Conservation (phyloP, 371 early-diverging fungal species). For the Mucor racemosus region DNA sequence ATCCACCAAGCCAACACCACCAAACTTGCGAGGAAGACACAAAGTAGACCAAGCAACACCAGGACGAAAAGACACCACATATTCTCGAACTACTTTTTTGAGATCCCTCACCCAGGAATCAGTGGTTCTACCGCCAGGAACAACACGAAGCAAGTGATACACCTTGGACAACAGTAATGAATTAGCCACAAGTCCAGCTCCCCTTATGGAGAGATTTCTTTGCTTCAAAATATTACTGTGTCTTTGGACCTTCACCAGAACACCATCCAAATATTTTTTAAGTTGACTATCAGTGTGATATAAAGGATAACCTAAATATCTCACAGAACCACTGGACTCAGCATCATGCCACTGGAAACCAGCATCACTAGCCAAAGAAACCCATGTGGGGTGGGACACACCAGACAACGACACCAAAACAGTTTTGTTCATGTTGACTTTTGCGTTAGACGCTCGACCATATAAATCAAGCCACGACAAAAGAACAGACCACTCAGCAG, state of each 20-base stretch:
- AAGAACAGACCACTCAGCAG: not conserved
- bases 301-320: constrained; percentile 23
- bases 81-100: not conserved
- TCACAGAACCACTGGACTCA: not conserved
- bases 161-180: constrained; percentile 14
- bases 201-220: constrained; percentile 10
- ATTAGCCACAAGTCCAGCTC: constrained; percentile 12
- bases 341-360: constrained; percentile 9
- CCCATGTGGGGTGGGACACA: not conserved
- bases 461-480: not conserved
- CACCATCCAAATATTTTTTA: not conserved
- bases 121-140: not conserved
- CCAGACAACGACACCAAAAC: constrained; percentile 19
- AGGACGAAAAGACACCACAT: not conserved
- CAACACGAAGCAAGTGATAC: constrained; percentile 10
- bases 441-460: constrained; percentile 19
- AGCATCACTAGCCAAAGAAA: not conserved
- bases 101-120: not conserved
- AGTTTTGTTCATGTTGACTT: constrained; percentile 17
- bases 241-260: not conserved
- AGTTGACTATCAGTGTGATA: not conserved
- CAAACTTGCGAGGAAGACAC: not conserved
- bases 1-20: constrained; percentile 9
- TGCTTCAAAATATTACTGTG: not conserved
- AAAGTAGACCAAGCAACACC: constrained; percentile 5